Percentiles rank a stretch among this genome's conserved stretches.
Evolutionary conservation across 202 grass and related monocot species (phyloP).

Genomic region (Schoenoplectus triqueter): DNA sequence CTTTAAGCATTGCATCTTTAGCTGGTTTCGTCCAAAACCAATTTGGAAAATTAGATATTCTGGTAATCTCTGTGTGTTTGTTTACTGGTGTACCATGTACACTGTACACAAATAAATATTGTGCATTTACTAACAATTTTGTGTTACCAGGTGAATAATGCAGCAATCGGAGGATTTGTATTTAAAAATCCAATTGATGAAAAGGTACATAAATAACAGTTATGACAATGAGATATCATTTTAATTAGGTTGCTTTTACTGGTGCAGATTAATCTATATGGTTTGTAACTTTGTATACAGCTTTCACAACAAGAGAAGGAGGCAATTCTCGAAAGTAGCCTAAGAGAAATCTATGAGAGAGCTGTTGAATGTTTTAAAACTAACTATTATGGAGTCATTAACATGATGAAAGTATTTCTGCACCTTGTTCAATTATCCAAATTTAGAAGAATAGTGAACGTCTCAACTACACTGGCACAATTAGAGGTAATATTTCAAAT

Average conservation of each 20-base stretch:
- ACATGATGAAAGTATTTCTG: slow-evolving; percentile 52
- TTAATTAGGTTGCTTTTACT: background rate
- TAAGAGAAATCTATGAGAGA: slow-evolving; percentile 51
- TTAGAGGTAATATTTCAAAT: slow-evolving; percentile 52
- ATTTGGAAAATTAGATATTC: slow-evolving; percentile 58
- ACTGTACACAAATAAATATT: background rate
- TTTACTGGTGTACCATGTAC: background rate
- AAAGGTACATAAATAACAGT: slow-evolving; percentile 16
- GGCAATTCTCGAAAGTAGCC: slow-evolving; percentile 48
- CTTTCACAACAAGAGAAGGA: slow-evolving; percentile 35
- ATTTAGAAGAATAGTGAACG: slow-evolving; percentile 65
- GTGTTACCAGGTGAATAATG: slow-evolving; percentile 63
- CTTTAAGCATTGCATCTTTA: slow-evolving; percentile 45
- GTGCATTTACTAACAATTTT: background rate
- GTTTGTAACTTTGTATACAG: background rate
- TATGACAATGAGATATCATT: background rate
- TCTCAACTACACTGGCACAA: slow-evolving; percentile 53
- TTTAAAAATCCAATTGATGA: slow-evolving; percentile 49
- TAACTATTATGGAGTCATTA: slow-evolving; percentile 69
- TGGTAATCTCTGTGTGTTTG: slow-evolving; percentile 43
- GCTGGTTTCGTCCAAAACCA: slow-evolving; percentile 51
- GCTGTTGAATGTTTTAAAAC: slow-evolving; percentile 63
- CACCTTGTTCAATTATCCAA: slow-evolving; percentile 62
- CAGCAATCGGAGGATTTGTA: slow-evolving; percentile 54
- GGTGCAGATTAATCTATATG: background rate